Conservation (phyloP, 1,284 basidiomycete species). For the Rhizoctonia solani region DNA sequence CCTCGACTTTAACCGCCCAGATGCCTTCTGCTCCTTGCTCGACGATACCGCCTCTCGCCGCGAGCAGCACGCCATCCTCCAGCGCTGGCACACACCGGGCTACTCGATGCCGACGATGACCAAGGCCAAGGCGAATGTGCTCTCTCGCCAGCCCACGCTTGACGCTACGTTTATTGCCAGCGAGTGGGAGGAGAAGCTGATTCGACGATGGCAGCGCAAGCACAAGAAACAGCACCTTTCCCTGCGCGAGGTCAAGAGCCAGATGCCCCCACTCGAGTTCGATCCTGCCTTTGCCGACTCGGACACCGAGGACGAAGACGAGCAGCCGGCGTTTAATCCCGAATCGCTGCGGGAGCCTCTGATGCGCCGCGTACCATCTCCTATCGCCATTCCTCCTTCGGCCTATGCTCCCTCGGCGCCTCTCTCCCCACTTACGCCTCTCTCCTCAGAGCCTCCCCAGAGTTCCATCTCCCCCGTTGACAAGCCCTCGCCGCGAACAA, state of each 20-base stretch:
- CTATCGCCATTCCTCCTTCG: constrained; percentile 18
- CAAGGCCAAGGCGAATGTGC: constrained; percentile 28
- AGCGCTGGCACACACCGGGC: constrained; percentile 21
- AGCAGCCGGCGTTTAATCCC: constrained; percentile 4
- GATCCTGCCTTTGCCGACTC: constrained; percentile 32
- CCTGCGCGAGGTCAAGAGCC: constrained; percentile 26
- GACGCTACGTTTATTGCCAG: constrained; percentile 18
- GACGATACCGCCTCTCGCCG: constrained; percentile 12
- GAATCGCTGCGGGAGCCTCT: constrained; percentile 14
- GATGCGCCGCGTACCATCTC: constrained; percentile 24
- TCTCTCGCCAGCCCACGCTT: constrained; percentile 27
- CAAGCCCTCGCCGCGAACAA: background rate
- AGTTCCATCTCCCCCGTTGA: background rate
- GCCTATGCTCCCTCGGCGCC: constrained; percentile 4
- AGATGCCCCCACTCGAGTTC: constrained; percentile 34
- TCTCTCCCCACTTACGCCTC: constrained; percentile 25
- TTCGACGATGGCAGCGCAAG: constrained; percentile 28
- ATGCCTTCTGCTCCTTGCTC: constrained; percentile 9
- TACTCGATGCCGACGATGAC: background rate
- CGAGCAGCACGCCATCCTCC: constrained; percentile 18
- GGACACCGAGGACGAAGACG: constrained; percentile 32
- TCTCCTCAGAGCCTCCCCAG: constrained; percentile 12
- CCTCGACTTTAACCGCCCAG: background rate
- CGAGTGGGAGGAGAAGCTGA: constrained; percentile 30
- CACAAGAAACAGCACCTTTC: constrained; percentile 11